Evolutionary conservation across 208 protist species (phyloP).

Genomic region (Wallacemonas rigidus): DNA sequence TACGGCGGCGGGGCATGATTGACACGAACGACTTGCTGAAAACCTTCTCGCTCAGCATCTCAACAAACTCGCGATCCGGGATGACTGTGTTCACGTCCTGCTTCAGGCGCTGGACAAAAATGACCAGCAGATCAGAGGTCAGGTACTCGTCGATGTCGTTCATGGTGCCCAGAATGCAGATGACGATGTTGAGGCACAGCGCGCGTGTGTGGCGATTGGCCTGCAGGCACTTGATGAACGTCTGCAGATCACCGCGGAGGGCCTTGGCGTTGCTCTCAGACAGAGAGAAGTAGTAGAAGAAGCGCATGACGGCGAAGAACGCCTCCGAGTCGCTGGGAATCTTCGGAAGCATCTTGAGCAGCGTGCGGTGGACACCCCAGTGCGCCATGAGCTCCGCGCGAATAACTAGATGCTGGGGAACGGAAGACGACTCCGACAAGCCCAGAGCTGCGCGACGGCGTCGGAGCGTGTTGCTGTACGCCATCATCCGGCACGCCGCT

Average conservation of each 20-base stretch:
- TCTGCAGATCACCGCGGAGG: constrained; percentile 40
- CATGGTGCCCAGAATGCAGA: constrained; percentile 58
- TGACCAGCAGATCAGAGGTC: constrained; percentile 48
- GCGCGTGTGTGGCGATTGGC: constrained; percentile 21
- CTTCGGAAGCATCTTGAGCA: constrained; percentile 53
- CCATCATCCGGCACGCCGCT: constrained; percentile 49
- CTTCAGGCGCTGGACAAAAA: constrained; percentile 43
- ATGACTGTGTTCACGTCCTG: constrained; percentile 42
- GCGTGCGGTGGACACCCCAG: constrained; percentile 63
- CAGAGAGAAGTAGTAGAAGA: constrained; percentile 80
- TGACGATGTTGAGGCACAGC: constrained; percentile 61
- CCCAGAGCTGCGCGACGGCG: constrained; percentile 52
- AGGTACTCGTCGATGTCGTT: constrained; percentile 58
- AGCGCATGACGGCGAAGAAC: constrained; percentile 59
- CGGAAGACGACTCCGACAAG: constrained; percentile 50
- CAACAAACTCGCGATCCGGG: constrained; percentile 61
- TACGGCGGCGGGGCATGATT: constrained; percentile 57
- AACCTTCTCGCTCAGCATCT: constrained; percentile 53
- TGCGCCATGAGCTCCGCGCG: constrained; percentile 73
- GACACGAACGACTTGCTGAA: constrained; percentile 53
- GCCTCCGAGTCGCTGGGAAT: constrained; percentile 31
- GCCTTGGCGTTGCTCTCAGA: constrained; percentile 52
- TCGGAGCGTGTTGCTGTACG: constrained; percentile 52
- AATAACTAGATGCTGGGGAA: constrained; percentile 51
- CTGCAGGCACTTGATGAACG: constrained; percentile 44